Evolutionary conservation across 2,329 filamentous ascomycete genomes (phyloP), one percentile per base, ranked within the genome.

Genomic region (Cordyceps farinosa): DNA sequence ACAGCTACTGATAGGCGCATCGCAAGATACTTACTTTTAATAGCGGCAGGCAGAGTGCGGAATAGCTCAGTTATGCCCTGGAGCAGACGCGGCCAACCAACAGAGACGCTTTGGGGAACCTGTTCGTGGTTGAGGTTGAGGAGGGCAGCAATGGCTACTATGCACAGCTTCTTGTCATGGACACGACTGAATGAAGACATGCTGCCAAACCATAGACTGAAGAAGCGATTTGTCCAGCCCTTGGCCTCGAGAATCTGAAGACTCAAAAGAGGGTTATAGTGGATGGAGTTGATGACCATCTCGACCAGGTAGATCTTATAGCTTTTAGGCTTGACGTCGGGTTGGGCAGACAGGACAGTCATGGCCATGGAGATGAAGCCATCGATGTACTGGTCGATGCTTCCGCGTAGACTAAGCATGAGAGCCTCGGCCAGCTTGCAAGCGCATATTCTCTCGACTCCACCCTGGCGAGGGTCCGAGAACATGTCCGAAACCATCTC

Each of bases 141-240:
- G 11, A 99, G 85, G 6, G 92, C 85, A 64, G 91, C 89, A 69
- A 99, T 98, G 53, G 93, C 94, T 22, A 93, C 91, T 70, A 99
- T 97, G 66, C 92, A 97, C 32, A 99, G 83, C 82, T 97, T 99
- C 85, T 99, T 99, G 81, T 99, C 95, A 74, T 99, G 95, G 2
- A 99, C 95, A 48, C 95, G 86, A 59, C 87, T 90, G 79, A 99
- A 98, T 71, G 87, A 89, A 66, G 96, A 90, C 79, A 99, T 99
- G 78, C 89, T 96, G 48, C 91, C 91, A 76, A 99, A 99, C 95
- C 95, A 99, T 64, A 96, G 80, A 77, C 91, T 97, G 82, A 99
- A 99, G 80, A 99, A 99, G 74, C 96, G 96, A 79, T 98, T 98
- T 7, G 95, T 98, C 94, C 93, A 97, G 65, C 87, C 89, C 71